A percentile compares a stretch with the other conserved stretches of the same genome.
phyloP scores from a whole-genome alignment of 129 eudicot genomes.

The Deinandra increscens region DNA sequence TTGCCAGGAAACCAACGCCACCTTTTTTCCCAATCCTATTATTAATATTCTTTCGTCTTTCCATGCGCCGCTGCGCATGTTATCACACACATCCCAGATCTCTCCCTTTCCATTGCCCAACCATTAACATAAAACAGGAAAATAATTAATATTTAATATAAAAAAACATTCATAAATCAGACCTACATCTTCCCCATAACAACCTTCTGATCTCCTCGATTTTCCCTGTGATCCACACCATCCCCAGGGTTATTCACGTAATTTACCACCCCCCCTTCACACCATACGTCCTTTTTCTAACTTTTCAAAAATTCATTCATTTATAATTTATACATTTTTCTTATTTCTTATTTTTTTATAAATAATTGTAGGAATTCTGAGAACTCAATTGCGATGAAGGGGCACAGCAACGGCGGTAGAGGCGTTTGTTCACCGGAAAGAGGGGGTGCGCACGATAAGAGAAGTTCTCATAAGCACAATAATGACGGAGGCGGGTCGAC shows the following conservation, averaged over 20 bases:
- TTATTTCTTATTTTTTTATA: not conserved
- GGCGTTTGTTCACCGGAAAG: constrained; percentile 71
- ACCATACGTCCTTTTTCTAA: not conserved
- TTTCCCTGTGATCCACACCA: constrained; percentile 25
- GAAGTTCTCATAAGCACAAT: constrained; percentile 22
- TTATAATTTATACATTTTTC: not conserved
- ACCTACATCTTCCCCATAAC: constrained; percentile 31
- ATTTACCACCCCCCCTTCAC: constrained; percentile 1
- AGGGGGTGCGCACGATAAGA: constrained; percentile 37
- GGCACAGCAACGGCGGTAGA: constrained; percentile 64
- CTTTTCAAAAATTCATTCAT: not conserved
- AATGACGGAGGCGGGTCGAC: constrained; percentile 51
- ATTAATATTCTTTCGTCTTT: constrained; percentile 17
- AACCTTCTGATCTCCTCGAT: constrained; percentile 26
- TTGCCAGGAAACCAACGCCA: constrained; percentile 31
- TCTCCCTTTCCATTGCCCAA: constrained; percentile 18
- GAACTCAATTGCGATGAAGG: constrained; percentile 63
- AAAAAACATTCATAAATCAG: constrained; percentile 28
- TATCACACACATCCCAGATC: constrained; percentile 29
- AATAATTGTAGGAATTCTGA: constrained; percentile 51
- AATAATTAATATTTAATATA: constrained; percentile 2
- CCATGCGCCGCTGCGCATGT: constrained; percentile 42
- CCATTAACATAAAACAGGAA: constrained; percentile 12
- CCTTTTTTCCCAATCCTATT: constrained; percentile 13
- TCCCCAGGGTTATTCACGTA: constrained; percentile 41